A percentile compares a stretch with the other conserved stretches of the same genome.
These are phyloP conservation scores for Yamadazyma sp. DNA, from an alignment of 1,139 yeast genomes.

Conservation along the genomic window DNA sequence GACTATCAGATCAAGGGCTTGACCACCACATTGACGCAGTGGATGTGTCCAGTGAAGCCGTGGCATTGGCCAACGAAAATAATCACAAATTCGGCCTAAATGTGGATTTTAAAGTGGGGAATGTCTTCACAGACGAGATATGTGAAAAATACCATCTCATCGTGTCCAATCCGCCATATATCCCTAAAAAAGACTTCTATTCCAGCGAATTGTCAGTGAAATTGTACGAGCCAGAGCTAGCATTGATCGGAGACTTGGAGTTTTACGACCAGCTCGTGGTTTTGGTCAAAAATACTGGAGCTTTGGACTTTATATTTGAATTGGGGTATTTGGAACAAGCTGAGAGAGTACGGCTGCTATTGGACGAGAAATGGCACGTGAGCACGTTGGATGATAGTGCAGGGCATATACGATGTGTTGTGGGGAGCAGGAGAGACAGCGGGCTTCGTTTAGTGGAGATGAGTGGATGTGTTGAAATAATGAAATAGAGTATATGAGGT, in stretches of 20 bases:
- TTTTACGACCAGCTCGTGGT: conserved; percentile 61
- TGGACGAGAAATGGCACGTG: conserved; percentile 25
- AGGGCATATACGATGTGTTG: conserved; percentile 36
- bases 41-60: conserved; percentile 61
- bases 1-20: conserved; percentile 21
- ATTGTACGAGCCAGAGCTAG: conserved; percentile 70
- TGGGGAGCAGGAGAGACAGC: conserved; percentile 22
- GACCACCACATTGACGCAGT: conserved; percentile 22
- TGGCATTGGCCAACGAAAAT: conserved; percentile 52
- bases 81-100: conserved; percentile 11
- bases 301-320: conserved; percentile 44
- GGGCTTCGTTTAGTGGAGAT: conserved; percentile 1
- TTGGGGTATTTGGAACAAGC: conserved; percentile 41
- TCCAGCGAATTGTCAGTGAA: conserved; percentile 60
- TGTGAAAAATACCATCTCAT: conserved; percentile 45
- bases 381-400: conserved; percentile 29
- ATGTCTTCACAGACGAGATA: conserved; percentile 22
- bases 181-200: conserved; percentile 49
- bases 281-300: conserved; percentile 34
- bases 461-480: conserved; percentile 1
- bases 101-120: conserved; percentile 22
- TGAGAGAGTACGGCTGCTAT: conserved; percentile 19
- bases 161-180: conserved; percentile 89
- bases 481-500: neutral
- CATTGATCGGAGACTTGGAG: conserved; percentile 73